phyloP scores from a whole-genome alignment of 2,329 filamentous ascomycete genomes.

The Aspergillus sp. region DNA sequence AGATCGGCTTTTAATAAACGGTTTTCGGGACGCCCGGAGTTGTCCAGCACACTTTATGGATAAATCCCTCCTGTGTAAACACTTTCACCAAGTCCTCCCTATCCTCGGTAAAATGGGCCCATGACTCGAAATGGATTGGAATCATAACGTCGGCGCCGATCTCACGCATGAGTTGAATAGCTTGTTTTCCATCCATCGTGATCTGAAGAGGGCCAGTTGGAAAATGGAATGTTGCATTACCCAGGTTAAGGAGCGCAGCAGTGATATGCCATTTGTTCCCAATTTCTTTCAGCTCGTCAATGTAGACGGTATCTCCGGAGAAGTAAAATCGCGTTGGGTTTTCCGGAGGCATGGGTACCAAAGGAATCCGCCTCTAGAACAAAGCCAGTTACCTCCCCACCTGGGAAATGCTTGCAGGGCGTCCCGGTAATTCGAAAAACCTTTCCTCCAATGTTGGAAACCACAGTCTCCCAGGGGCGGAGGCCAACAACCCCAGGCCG shows the following conservation, averaged over 20 bases:
- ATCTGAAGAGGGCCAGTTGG: slow-evolving; percentile 29
- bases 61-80: slow-evolving; percentile 27
- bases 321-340: slow-evolving; percentile 42
- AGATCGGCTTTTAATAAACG: no score
- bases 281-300: slow-evolving; percentile 32
- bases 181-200: slow-evolving; percentile 41
- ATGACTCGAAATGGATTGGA: slow-evolving; percentile 43
- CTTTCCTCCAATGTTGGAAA: slow-evolving; percentile 23
- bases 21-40: background rate
- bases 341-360: slow-evolving; percentile 25
- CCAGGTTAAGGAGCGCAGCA: background rate
- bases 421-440: slow-evolving; percentile 36
- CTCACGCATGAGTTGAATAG: slow-evolving; percentile 31
- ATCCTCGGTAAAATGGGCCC: slow-evolving; percentile 38
- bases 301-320: slow-evolving; percentile 21
- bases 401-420: slow-evolving; percentile 39
- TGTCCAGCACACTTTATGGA: slow-evolving; percentile 26
- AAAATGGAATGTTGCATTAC: slow-evolving; percentile 10
- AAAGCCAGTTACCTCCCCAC: slow-evolving; percentile 40
- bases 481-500: slow-evolving; percentile 19
- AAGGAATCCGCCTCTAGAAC: slow-evolving; percentile 32
- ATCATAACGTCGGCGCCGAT: slow-evolving; percentile 37
- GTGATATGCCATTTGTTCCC: slow-evolving; percentile 3
- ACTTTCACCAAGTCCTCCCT: slow-evolving; percentile 21
- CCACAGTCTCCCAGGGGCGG: slow-evolving; percentile 31